Evolutionary conservation across 129 eudicot species (phyloP).

Genomic region (Mikania micrantha): DNA sequence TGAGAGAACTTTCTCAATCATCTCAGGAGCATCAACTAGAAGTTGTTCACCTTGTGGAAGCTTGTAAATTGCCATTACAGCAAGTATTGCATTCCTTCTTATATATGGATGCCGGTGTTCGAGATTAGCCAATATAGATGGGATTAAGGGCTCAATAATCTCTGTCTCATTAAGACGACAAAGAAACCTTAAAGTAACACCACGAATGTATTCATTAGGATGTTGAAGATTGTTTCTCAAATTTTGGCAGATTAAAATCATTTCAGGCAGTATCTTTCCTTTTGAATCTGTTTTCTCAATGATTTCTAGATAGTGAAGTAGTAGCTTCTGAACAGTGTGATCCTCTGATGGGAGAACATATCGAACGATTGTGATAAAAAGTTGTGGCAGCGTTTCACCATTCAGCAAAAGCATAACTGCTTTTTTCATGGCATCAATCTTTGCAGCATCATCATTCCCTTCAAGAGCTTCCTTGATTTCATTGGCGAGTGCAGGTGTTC

Average conservation of each 20-base stretch:
- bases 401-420: conserved; percentile 88
- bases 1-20: conserved; percentile 74
- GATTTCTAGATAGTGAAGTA: conserved; percentile 78
- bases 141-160: conserved; percentile 90
- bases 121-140: conserved; percentile 67
- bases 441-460: conserved; percentile 75
- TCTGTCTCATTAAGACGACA: conserved; percentile 81
- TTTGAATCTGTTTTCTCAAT: conserved; percentile 78
- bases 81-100: conserved; percentile 92
- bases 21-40: conserved; percentile 86
- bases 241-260: conserved; percentile 95
- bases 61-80: conserved; percentile 94
- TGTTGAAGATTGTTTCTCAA: conserved; percentile 83
- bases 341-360: conserved; percentile 92
- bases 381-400: conserved; percentile 92
- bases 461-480: conserved; percentile 97
- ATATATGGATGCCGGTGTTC: conserved; percentile 90
- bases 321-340: conserved; percentile 80
- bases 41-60: conserved; percentile 96
- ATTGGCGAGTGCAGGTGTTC: conserved; percentile 91
- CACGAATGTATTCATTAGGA: conserved; percentile 92
- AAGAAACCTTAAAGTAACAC: conserved; percentile 88
- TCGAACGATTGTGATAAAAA: conserved; percentile 87
- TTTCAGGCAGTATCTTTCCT: conserved; percentile 83
- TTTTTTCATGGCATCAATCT: conserved; percentile 90